These are phyloP conservation scores for Sporisorium sorghi DNA, from an alignment of 1,284 basidiomycete species.

Conservation along the genomic window DNA sequence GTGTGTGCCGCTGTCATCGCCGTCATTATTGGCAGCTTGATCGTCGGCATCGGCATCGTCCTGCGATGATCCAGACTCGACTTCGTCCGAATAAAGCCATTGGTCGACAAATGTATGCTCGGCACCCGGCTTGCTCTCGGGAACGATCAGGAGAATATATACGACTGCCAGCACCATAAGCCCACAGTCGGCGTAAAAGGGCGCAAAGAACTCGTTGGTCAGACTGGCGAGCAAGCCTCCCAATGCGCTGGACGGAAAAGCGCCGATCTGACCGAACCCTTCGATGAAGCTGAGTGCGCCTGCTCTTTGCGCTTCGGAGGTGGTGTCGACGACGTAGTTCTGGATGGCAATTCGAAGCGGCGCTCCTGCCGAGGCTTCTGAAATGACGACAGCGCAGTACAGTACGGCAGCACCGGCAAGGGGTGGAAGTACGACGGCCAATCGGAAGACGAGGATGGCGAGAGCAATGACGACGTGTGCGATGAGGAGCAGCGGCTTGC, in stretches of 20 bases:
- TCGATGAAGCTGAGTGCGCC: conserved; percentile 63
- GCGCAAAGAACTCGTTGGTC: conserved; percentile 61
- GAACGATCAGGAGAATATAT: conserved; percentile 57
- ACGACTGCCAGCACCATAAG: conserved; percentile 49
- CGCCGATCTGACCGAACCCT: conserved; percentile 62
- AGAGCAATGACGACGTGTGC: conserved; percentile 52
- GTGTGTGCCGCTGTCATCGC: conserved; percentile 8
- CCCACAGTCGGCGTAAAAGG: conserved; percentile 59
- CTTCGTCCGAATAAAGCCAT: conserved; percentile 43
- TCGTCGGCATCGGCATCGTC: conserved; percentile 10
- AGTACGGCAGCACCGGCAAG: conserved; percentile 51
- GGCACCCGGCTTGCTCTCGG: conserved; percentile 54
- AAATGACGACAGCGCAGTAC: conserved; percentile 51
- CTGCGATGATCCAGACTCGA: conserved; percentile 27
- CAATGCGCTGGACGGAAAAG: conserved; percentile 58
- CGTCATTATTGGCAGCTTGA: background rate
- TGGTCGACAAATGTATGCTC: conserved; percentile 55
- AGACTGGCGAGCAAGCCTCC: conserved; percentile 58
- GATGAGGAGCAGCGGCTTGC: conserved; percentile 58
- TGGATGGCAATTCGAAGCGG: conserved; percentile 61
- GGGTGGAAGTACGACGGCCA: conserved; percentile 52
- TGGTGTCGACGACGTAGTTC: conserved; percentile 65
- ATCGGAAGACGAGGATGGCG: conserved; percentile 48
- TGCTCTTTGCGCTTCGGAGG: conserved; percentile 53
- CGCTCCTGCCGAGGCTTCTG: conserved; percentile 59